These are phyloP conservation scores for Achlya hypogyna DNA, from an alignment of 352 stramenopile species.

Conservation along the genomic window DNA sequence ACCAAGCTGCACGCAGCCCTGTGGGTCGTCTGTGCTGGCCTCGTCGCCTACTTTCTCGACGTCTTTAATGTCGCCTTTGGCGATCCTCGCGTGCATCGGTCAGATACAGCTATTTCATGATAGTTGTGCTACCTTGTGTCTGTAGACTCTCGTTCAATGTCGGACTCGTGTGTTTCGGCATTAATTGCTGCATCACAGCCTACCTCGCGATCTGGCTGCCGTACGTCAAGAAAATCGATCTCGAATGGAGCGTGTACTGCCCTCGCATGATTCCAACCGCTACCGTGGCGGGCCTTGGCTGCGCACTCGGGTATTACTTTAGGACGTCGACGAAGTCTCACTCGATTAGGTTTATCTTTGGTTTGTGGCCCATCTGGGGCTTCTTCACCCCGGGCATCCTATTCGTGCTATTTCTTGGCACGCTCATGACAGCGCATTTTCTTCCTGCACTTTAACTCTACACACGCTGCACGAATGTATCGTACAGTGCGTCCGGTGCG, in stretches of 20 bases:
- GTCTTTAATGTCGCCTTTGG: conserved; percentile 63
- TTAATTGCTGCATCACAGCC: conserved; percentile 80
- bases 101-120: not conserved
- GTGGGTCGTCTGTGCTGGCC: conserved; percentile 48
- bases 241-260: conserved; percentile 90
- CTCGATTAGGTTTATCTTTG: conserved; percentile 63
- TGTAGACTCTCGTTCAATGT: conserved; percentile 76
- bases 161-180: conserved; percentile 57
- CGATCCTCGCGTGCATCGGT: conserved; percentile 47
- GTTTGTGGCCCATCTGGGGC: conserved; percentile 88
- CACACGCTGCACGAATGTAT: conserved; percentile 12
- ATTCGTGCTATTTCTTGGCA: conserved; percentile 81
- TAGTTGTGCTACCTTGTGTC: not conserved
- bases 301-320: conserved; percentile 26
- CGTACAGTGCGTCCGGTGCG: not conserved
- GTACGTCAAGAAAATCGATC: conserved; percentile 65
- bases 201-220: conserved; percentile 84
- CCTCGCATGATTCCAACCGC: conserved; percentile 86
- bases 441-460: conserved; percentile 67
- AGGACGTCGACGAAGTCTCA: not conserved
- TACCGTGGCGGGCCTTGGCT: conserved; percentile 58
- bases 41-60: conserved; percentile 52
- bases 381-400: conserved; percentile 86
- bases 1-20: conserved; percentile 65
- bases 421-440: conserved; percentile 92